These are phyloP conservation scores for Epicoccum nigrum DNA, from an alignment of 2,329 filamentous ascomycete genomes.

Conservation along the genomic window DNA sequence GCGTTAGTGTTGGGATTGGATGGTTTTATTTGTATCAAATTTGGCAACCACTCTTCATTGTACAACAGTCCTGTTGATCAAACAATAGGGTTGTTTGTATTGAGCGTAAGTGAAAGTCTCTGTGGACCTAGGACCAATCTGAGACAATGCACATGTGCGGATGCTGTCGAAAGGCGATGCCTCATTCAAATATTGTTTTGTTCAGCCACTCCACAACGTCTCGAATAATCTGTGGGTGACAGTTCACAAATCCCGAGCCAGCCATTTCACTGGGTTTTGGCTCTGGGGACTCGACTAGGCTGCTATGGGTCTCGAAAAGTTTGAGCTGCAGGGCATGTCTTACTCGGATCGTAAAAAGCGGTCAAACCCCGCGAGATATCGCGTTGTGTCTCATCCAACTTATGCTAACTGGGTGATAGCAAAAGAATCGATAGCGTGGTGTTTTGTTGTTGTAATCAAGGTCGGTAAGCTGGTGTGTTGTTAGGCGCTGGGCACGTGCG, in stretches of 20 bases:
- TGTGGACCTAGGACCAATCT: constrained; percentile 14
- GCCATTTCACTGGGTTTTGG: constrained; percentile 28
- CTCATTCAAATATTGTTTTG: constrained; percentile 1
- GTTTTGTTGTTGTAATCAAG: constrained; percentile 21
- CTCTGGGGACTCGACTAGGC: constrained; percentile 20
- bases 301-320: constrained; percentile 17
- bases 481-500: constrained; percentile 14
- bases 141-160: constrained; percentile 5
- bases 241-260: constrained; percentile 17
- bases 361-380: constrained; percentile 24
- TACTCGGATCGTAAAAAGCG: constrained; percentile 31
- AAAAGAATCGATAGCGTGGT: constrained; percentile 19
- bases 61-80: neutral
- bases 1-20: constrained; percentile 19
- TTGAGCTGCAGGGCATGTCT: constrained; percentile 29
- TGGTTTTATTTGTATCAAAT: neutral
- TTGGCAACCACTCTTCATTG: constrained; percentile 1
- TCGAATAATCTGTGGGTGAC: constrained; percentile 15
- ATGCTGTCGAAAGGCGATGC: constrained; percentile 4
- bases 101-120: neutral
- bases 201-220: constrained; percentile 14
- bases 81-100: neutral
- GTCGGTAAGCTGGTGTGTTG: constrained; percentile 27
- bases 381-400: constrained; percentile 24
- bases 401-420: neutral